Conservation (phyloP, 208 protist genomes). For the Trypanosoma cruzi region DNA sequence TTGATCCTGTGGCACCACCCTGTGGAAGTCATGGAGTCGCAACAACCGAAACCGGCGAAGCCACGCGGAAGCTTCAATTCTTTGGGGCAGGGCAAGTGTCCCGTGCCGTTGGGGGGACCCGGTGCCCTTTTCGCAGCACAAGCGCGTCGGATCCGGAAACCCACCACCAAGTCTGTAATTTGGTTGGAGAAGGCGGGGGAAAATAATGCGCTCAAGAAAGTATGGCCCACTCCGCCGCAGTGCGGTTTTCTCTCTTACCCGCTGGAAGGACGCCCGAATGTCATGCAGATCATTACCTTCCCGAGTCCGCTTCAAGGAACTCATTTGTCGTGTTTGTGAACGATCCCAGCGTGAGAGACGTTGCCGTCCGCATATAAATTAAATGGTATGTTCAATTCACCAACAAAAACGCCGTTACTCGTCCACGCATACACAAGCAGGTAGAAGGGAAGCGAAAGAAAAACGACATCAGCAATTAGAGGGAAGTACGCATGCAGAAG, state of each 20-base stretch:
- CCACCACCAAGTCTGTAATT: not conserved
- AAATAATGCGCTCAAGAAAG: constrained; percentile 29
- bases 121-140: not conserved
- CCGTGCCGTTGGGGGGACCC: not conserved
- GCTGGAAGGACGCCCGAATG: constrained; percentile 14
- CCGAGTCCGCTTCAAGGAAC: constrained; percentile 8
- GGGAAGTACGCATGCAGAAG: not conserved
- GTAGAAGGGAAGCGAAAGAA: not conserved
- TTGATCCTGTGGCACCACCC: constrained; percentile 4
- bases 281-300: constrained; percentile 8
- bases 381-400: not conserved
- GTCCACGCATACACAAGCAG: not conserved
- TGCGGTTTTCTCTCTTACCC: constrained; percentile 3
- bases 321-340: constrained; percentile 10
- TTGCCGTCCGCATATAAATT: not conserved
- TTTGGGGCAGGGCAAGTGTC: constrained; percentile 8
- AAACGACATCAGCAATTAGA: not conserved
- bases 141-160: constrained; percentile 16
- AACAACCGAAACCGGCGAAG: constrained; percentile 1
- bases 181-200: not conserved
- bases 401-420: not conserved
- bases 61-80: not conserved
- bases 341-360: not conserved
- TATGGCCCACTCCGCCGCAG: constrained; percentile 18
- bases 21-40: not conserved